A percentile compares a stretch with the other conserved stretches of the same genome.
Evolutionary conservation across 352 stramenopile species (phyloP).

Genomic region (Pythium volutum): DNA sequence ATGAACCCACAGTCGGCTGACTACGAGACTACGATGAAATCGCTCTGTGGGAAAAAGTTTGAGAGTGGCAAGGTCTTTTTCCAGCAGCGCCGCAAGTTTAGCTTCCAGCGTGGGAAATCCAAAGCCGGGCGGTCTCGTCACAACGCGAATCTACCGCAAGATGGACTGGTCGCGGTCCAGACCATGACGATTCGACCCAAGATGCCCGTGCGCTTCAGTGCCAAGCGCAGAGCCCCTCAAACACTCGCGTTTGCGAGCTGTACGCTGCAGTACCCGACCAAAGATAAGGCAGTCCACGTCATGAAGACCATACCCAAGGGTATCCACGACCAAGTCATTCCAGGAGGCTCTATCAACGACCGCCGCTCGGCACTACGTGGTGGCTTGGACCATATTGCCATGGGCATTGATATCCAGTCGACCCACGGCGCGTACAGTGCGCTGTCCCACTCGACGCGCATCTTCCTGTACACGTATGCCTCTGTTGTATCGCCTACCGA

Average conservation of each 20-base stretch:
- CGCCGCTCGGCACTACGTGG: slow-evolving; percentile 50
- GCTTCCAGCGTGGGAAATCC: not conserved
- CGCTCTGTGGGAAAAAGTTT: slow-evolving; percentile 49
- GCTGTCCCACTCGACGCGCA: slow-evolving; percentile 36
- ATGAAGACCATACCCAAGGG: slow-evolving; percentile 62
- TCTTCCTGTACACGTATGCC: slow-evolving; percentile 64
- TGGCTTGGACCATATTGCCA: slow-evolving; percentile 50
- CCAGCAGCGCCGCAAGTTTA: slow-evolving; percentile 12
- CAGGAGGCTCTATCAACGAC: slow-evolving; percentile 10
- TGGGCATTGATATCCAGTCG: slow-evolving; percentile 60
- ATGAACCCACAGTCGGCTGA: slow-evolving; percentile 38
- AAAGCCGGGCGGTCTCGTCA: too few species aligned
- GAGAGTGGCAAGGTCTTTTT: slow-evolving; percentile 47
- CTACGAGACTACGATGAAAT: slow-evolving; percentile 49
- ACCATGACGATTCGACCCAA: not conserved
- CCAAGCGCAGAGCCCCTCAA: slow-evolving; percentile 38
- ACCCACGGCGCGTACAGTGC: slow-evolving; percentile 26
- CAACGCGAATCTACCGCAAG: too few species aligned
- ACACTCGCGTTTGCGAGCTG: slow-evolving; percentile 50
- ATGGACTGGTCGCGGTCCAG: not conserved
- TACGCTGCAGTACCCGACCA: slow-evolving; percentile 38
- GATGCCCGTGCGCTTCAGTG: not conserved
- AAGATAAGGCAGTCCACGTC: slow-evolving; percentile 50
- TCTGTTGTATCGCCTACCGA: slow-evolving; percentile 32
- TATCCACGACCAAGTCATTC: slow-evolving; percentile 48